These are phyloP conservation scores for Orychophragmus violaceus DNA, from an alignment of 345 rosid genomes.

Conservation along the genomic window DNA sequence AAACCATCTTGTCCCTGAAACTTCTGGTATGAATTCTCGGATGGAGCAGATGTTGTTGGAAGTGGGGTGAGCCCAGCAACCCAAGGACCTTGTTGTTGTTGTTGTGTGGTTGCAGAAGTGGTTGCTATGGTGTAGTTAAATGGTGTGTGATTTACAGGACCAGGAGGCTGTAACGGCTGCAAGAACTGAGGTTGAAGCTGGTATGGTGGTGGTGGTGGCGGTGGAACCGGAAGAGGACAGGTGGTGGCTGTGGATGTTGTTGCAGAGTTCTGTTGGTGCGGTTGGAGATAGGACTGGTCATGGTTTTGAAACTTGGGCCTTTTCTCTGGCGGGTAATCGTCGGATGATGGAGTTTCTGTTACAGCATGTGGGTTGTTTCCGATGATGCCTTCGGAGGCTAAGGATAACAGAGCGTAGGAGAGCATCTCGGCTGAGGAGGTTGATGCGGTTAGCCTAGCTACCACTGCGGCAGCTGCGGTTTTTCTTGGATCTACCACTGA, in stretches of 20 bases:
- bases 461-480: constrained; percentile 80
- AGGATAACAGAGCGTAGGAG: constrained; percentile 83
- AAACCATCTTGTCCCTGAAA: constrained; percentile 69
- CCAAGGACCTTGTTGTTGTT: constrained; percentile 41
- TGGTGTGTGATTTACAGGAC: constrained; percentile 42
- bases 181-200: constrained; percentile 40
- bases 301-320: constrained; percentile 63
- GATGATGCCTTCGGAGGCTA: constrained; percentile 80
- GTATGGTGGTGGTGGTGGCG: constrained; percentile 47
- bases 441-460: constrained; percentile 85
- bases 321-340: constrained; percentile 58
- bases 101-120: constrained; percentile 26
- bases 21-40: constrained; percentile 49
- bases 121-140: constrained; percentile 46
- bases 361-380: constrained; percentile 31
- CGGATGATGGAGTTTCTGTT: constrained; percentile 29
- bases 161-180: constrained; percentile 50
- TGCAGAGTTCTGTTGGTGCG: constrained; percentile 36
- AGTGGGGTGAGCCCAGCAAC: constrained; percentile 35
- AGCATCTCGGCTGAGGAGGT: constrained; percentile 93
- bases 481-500: constrained; percentile 55
- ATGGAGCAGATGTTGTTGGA: constrained; percentile 43
- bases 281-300: constrained; percentile 46
- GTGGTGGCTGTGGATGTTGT: constrained; percentile 60
- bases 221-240: constrained; percentile 40